Base-by-base conservation (phyloP, 2,329 filamentous ascomycete species). In the Aphanocladium album region DNA sequence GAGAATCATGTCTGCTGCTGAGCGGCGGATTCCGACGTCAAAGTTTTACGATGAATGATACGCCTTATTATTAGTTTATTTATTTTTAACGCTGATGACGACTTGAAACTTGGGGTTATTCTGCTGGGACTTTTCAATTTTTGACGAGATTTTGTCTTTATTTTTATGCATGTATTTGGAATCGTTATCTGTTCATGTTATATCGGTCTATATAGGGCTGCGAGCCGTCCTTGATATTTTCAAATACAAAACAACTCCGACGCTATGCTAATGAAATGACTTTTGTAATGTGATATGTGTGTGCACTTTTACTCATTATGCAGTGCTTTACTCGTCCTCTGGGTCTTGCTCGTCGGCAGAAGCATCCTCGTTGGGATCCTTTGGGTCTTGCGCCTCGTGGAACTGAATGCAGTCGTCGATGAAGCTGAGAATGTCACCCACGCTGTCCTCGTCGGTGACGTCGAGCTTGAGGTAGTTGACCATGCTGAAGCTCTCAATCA, bases 401-500 rank as follows among this genome's bases (percentile, higher is more conserved):
- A 85, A 97, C 72, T 96, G 93, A 66, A 96, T 95, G 30, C 90
- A 90, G 75, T 97, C 91, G 72, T 97, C 93, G 67, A 97, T 95
- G 76, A 96, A 91, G 79, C 91, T 96, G 67, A 97, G 75, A 27
- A 96, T 88, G 70, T 78, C 87, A 1, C 83, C 88, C 4, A 98
- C 87, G 70, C 93, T 98, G 68, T 98, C 92, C 76, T 98, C 93
- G 68, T 96, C 88, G 66, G 95, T 89, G 30, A 88, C 89, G 70
- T 98, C 90, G 49, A 98, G 80, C 77, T 93, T 91, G 61, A 97
- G 80, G 72, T 96, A 99, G 52, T 90, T 96, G 14, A 99, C 91
- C 91, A 99, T 96, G 77, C 92, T 96, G 77, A 97, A 99, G 74
- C 91, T 95, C 73, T 98, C 95, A 66, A 99, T 96, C 65, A 99